phyloP scores from a whole-genome alignment of 306 rosid species.

The Quercus aquifolioides region DNA sequence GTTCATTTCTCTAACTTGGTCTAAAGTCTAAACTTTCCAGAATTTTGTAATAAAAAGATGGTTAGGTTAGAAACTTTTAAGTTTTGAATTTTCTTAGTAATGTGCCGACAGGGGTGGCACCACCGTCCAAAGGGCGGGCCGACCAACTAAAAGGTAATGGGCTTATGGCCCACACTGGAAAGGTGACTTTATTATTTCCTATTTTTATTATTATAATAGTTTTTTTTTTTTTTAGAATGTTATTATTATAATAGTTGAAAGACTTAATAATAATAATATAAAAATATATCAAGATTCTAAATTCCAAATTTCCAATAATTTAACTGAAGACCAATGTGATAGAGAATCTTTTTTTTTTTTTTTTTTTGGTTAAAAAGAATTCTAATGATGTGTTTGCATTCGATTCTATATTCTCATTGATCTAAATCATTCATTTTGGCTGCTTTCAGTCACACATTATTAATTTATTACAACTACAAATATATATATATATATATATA shows the following conservation, averaged over 20 bases:
- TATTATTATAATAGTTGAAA: no score
- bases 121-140: slow-evolving; percentile 31
- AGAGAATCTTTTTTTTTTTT: not conserved
- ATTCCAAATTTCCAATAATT: no score
- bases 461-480: not conserved
- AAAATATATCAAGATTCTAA: no score
- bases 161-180: slow-evolving; percentile 22
- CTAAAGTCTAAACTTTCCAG: no score
- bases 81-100: not conserved
- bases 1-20: no score
- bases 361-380: not conserved
- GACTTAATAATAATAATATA: no score
- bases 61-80: no score
- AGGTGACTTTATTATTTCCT: slow-evolving; percentile 21
- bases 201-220: not conserved
- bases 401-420: not conserved
- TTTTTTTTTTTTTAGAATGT: not conserved
- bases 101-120: slow-evolving; percentile 19
- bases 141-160: slow-evolving; percentile 24
- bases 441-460: slow-evolving; percentile 10
- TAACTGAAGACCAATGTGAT: not conserved
- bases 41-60: no score
- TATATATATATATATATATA: not conserved
- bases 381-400: not conserved
- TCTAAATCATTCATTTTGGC: not conserved